Percentiles rank a stretch among this genome's conserved stretches.
These are phyloP conservation scores for Lyophyllum shimeji DNA, from an alignment of 768 basidiomycete genomes.

Conservation along the genomic window DNA sequence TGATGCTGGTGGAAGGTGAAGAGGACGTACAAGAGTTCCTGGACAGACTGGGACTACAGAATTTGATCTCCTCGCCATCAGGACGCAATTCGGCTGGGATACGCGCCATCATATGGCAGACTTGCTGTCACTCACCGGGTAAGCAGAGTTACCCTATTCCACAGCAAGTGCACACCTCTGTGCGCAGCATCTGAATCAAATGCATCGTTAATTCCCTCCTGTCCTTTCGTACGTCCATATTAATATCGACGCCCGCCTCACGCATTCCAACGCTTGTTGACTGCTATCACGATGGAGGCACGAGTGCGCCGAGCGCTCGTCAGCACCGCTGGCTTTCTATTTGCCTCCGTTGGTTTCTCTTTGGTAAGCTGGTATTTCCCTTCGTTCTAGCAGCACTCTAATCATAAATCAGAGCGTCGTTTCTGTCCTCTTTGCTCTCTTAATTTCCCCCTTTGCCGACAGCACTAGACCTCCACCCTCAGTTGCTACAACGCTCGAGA, in stretches of 20 bases:
- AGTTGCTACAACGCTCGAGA: neutral
- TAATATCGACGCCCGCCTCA: neutral
- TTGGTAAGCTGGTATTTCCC: slow-evolving; percentile 26
- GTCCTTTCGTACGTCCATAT: neutral
- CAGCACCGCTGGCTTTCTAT: slow-evolving; percentile 31
- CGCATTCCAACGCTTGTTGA: neutral
- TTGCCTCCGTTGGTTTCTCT: slow-evolving; percentile 32
- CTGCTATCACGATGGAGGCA: slow-evolving; percentile 4
- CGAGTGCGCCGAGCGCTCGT: slow-evolving; percentile 24
- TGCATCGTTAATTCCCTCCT: slow-evolving; percentile 3
- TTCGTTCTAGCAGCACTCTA: neutral
- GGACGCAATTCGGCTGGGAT: no score
- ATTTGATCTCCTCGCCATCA: neutral
- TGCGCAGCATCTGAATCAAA: slow-evolving; percentile 4
- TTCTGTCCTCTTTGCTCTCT: slow-evolving; percentile 23
- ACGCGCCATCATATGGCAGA: neutral
- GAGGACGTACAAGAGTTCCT: no score
- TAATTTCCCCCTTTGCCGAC: neutral
- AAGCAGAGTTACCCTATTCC: neutral
- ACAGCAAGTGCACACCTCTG: neutral
- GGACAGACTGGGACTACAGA: neutral
- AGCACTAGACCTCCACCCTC: neutral
- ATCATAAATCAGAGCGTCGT: slow-evolving; percentile 31
- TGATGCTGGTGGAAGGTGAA: no score
- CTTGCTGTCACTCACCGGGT: neutral